Conservation (phyloP, 140 eudicot species). For the Stevia rebaudiana region DNA sequence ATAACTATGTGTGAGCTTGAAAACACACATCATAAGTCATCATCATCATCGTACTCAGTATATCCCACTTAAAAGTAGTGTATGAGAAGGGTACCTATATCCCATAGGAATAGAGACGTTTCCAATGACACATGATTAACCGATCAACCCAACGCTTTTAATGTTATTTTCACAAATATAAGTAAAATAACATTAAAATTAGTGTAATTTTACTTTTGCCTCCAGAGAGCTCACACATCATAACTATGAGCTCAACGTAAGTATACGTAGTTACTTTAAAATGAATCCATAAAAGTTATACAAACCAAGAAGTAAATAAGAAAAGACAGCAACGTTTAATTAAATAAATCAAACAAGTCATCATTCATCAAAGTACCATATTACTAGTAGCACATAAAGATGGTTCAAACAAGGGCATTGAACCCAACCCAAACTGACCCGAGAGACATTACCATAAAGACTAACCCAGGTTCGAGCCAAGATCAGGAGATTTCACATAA, state of each 20-base stretch:
- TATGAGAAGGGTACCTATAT: no score
- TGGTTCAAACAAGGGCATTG: not conserved
- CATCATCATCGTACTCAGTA: no score
- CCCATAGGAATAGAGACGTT: no score
- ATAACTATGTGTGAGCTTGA: no score
- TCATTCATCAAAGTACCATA: slow-evolving; percentile 4
- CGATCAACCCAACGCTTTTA: no score
- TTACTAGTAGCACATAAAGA: not conserved
- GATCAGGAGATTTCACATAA: slow-evolving; percentile 21
- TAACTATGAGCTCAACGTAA: not conserved
- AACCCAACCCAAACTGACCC: not conserved
- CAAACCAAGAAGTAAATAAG: slow-evolving; percentile 7
- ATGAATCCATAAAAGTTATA: slow-evolving; percentile 27
- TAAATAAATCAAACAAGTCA: not conserved
- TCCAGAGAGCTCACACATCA: no score
- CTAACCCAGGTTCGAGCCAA: slow-evolving; percentile 18
- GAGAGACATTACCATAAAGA: not conserved
- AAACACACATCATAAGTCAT: no score
- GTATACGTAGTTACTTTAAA: not conserved
- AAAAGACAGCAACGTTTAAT: not conserved
- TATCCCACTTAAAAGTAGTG: no score
- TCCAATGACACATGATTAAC: no score
- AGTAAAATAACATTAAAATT: no score
- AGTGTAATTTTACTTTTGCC: no score
- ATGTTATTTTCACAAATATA: no score